phyloP scores from a whole-genome alignment of 352 stramenopile species.

The Phytopythium kandeliae region DNA sequence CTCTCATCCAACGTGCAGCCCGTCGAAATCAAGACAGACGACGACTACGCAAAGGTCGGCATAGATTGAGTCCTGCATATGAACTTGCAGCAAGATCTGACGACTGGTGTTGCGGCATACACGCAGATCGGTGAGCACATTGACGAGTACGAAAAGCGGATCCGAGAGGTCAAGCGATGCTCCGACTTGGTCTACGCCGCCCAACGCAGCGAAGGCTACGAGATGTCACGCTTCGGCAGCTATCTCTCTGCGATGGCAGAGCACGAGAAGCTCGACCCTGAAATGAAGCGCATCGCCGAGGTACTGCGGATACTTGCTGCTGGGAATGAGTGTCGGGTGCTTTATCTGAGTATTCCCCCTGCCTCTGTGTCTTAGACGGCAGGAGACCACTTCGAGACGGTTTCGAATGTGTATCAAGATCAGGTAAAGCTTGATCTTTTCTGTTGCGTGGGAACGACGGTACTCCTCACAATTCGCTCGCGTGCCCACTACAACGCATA shows the following conservation, averaged over 20 bases:
- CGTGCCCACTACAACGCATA: slow-evolving; percentile 6
- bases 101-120: slow-evolving; percentile 2
- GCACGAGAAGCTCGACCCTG: slow-evolving; percentile 65
- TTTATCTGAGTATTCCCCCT: not conserved
- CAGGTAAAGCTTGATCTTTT: slow-evolving; percentile 28
- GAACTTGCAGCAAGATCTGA: not conserved
- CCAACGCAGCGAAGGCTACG: slow-evolving; percentile 78
- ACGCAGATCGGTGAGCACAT: slow-evolving; percentile 83
- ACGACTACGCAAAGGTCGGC: slow-evolving; percentile 73
- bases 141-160: slow-evolving; percentile 79
- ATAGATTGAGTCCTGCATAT: not conserved
- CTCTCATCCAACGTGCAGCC: slow-evolving; percentile 73
- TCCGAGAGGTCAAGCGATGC: slow-evolving; percentile 73
- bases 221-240: slow-evolving; percentile 81
- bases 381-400: slow-evolving; percentile 79
- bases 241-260: slow-evolving; percentile 73
- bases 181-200: slow-evolving; percentile 79
- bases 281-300: slow-evolving; percentile 73
- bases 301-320: slow-evolving; percentile 11
- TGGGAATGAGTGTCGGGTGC: not conserved
- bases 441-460: not conserved
- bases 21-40: slow-evolving; percentile 84
- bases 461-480: not conserved
- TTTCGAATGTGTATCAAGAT: slow-evolving; percentile 85
- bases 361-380: slow-evolving; percentile 21